Base-by-base conservation (phyloP, 2,329 filamentous ascomycete genomes). In the Trematosphaeria pertusa region DNA sequence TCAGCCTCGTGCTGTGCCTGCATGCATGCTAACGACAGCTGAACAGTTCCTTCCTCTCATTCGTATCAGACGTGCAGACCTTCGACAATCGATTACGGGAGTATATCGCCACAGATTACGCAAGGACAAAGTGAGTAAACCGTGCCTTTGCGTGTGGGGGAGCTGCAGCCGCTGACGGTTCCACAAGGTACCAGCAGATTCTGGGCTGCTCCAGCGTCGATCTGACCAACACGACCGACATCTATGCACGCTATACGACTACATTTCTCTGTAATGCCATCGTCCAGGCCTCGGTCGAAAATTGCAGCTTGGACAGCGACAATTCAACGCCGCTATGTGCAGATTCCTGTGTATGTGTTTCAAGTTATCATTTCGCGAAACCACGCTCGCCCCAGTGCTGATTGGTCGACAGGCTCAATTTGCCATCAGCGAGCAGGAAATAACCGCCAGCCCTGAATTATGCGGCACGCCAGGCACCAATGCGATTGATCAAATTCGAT, bases 201-300 rank as follows among this genome's bases (percentile, higher is more conserved):
- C 82, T 99, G 55, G 93, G 93, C 45, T 99, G 94, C 70, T 80
- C 82, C 37, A 82, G 83, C 52, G 79, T 97, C 62, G 84, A 94
- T 64, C 81, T 92, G 46, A 84, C 84, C 45, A 89, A 96, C 69
- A 87, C 91, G 3, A 87, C 84, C 58, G 82, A 88, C 63, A 83
- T 92, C 64, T 99, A 99, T 74, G 93, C 94, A 37, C 87, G 94
- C 61, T 99, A 93, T 74, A 96, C 93, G 4, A 94, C 86, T 36
- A 94, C 89, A 51, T 87, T 95, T 54, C 82, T 99, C 56, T 99
- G 94, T 81, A 97, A 95, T 78, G 83, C 89, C 56, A 88, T 99
- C 66, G 84, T 99, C 39, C 94, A 99, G 73, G 92, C 91, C 67
- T 97, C 94, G 4, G 85, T 87, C 61, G 68, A 75, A 9, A 67